A percentile compares a stretch with the other conserved stretches of the same genome.
Conservation (phyloP, 805 yeast species). For the Wickerhamomyces queroliae region DNA sequence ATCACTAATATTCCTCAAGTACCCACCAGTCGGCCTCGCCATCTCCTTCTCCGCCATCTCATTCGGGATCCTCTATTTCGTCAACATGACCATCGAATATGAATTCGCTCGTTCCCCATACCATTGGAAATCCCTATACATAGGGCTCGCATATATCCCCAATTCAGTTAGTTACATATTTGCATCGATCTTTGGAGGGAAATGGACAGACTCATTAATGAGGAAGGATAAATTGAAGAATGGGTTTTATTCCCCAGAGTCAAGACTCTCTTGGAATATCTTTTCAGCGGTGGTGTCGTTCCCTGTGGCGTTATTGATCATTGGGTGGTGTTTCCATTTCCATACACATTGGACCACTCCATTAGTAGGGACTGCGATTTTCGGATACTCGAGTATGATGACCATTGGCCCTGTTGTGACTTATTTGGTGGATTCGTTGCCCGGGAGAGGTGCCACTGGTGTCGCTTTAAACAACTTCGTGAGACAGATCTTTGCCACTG, state of each 20-base stretch:
- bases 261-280: conserved; percentile 72
- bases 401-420: conserved; percentile 78
- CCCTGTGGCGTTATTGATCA: conserved; percentile 62
- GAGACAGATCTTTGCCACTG: conserved; percentile 69
- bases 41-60: conserved; percentile 64
- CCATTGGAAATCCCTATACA: conserved; percentile 54
- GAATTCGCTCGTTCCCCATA: conserved; percentile 62
- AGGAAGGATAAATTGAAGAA: conserved; percentile 48
- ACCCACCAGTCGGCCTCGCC: conserved; percentile 72
- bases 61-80: conserved; percentile 64
- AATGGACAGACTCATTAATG: conserved; percentile 65
- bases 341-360: conserved; percentile 74
- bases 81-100: conserved; percentile 68
- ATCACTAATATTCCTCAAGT: conserved; percentile 51
- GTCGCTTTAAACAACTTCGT: conserved; percentile 76
- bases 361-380: conserved; percentile 71
- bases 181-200: conserved; percentile 78
- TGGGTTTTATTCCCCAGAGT: conserved; percentile 69
- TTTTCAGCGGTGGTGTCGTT: conserved; percentile 55
- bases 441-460: conserved; percentile 87
- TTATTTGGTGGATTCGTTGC: conserved; percentile 76
- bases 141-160: conserved; percentile 78
- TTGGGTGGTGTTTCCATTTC: conserved; percentile 77
- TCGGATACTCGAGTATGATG: conserved; percentile 81
- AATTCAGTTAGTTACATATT: conserved; percentile 72